phyloP scores from a whole-genome alignment of 495 filamentous ascomycete genomes.

The Lasiosphaeria miniovina region DNA sequence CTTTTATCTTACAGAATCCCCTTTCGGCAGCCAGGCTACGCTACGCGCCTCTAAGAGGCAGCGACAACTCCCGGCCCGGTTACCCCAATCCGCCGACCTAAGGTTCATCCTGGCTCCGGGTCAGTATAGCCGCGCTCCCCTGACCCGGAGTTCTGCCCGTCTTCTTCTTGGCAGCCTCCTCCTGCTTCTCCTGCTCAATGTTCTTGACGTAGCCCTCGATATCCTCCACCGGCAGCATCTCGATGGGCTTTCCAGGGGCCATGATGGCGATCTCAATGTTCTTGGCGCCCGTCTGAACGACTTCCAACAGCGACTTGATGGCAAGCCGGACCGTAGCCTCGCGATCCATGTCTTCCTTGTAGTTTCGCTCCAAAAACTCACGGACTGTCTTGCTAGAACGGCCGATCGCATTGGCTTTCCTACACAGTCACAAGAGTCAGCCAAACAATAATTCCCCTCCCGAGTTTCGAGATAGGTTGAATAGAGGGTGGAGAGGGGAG shows the following conservation, averaged over 20 bases:
- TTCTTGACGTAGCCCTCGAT: conserved; percentile 96
- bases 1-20: neutral
- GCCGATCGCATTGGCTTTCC: conserved; percentile 99
- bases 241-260: conserved; percentile 86
- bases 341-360: conserved; percentile 94
- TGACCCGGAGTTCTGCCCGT: conserved; percentile 72
- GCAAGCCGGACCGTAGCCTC: conserved; percentile 96
- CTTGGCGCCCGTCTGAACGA: conserved; percentile 98
- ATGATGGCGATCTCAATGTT: conserved; percentile 99
- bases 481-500: neutral
- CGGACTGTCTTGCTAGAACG: conserved; percentile 97
- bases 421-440: conserved; percentile 33
- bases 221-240: conserved; percentile 93
- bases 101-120: conserved; percentile 53
- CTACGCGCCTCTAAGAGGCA: neutral
- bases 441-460: neutral
- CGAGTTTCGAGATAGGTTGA: neutral
- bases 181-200: conserved; percentile 98
- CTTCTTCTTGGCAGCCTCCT: conserved; percentile 97
- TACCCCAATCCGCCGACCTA: conserved; percentile 10
- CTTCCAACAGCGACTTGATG: conserved; percentile 95
- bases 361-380: conserved; percentile 96
- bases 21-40: too few relatives aligned
- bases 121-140: conserved; percentile 75
- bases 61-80: neutral